Evolutionary conservation across 768 basidiomycete genomes (phyloP), one percentile per base, ranked within the genome.

Genomic region (Guyanaporus albipodus): DNA sequence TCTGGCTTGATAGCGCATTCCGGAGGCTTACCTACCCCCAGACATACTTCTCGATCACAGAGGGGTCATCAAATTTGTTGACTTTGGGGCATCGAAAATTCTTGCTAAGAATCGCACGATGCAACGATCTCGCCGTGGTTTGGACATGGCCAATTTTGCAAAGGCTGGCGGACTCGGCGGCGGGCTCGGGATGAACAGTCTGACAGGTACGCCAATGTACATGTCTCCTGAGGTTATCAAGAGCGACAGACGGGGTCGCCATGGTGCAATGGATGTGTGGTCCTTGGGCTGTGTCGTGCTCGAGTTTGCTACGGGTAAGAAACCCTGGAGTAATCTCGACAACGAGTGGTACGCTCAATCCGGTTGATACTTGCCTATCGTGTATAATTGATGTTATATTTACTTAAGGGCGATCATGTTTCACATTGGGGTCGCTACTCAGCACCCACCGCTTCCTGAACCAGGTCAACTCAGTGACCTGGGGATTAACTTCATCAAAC

Each of bases 361-460:
- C 46, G 7, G 22, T 34, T 19, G 35, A 26, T 11, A 6, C 33
- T 10, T 21, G 32, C 37, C 46, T 24, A n/a, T 36, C 8, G n/a
- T 6, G 11, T 35, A 32, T 38, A 17, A 24, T 19, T 44, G 10
- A 28, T 60, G 33, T 58, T 29, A 17, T 26, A 15, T 42, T 26
- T 24, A 18, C n/a, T n/a, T n/a, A 57, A 95, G 94, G 94, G 94
- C 95, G n/a, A 95, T 97, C 70, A 97, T 97, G 95, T 98, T 95
- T 74, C 93, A 95, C 62, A 96, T 97, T 46, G 95, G 95, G 36
- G 91, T 96, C 36, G 89, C 94, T 7, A 95, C 92, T 4, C 88
- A 98, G 57, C 92, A 96, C 59, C 96, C 96, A 15, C 94, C 93
- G 8, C 71, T 99, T 12, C 96, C 96, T 4, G 93, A 97, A 56